Base-by-base conservation (phyloP, 495 filamentous ascomycete species). In the Penicillium steckii region DNA sequence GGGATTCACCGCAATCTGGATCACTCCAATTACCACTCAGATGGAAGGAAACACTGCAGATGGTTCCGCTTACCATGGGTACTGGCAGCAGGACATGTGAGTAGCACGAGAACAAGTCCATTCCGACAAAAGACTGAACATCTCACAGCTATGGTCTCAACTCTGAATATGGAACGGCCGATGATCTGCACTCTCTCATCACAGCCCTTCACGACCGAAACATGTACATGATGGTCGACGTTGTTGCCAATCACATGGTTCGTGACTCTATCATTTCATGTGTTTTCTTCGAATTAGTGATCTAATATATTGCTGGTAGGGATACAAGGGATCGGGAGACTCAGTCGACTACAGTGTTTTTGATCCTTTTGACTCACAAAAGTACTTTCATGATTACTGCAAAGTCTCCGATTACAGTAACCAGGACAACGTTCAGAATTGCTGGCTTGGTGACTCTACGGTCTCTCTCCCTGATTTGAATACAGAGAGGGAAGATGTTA, bases 1-100 rank as follows among this genome's bases (percentile, higher is more conserved):
- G 84, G 88, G 90, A 13, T 92, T 93, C 56, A 86, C 85, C 32
- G 87, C 88, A 19, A 78, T 92, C 41, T 93, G 89, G 89, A 94
- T 92, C 46, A 87, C 86, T 0, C 90, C 88, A 0, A 73, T 93
- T 10, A 87, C 86, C 15, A 68, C 73, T 32, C 81, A 90, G 49
- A 59, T 90, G 13, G 63, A 75, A 3, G 69, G 72, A 3, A 66
- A 73, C 9, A 81, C 77, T 9, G 46, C 58, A 0, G 77, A 85
- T 50, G 83, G 84, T 17, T 60, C 65, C 8, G 77, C 83, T 3
- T 92, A 87, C 56, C 87, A 91, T 55, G 87, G 88, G 5, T 92
- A 88, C 66, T 91, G 86, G 87, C 85, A 86, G 12, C 78, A 85
- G 47, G 76, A 90, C 53, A 76, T 89, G 72, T 72, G 47, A 35